Evolutionary conservation across 495 filamentous ascomycete genomes (phyloP), one percentile per base, ranked within the genome.

Genomic region (Collariella sp.): DNA sequence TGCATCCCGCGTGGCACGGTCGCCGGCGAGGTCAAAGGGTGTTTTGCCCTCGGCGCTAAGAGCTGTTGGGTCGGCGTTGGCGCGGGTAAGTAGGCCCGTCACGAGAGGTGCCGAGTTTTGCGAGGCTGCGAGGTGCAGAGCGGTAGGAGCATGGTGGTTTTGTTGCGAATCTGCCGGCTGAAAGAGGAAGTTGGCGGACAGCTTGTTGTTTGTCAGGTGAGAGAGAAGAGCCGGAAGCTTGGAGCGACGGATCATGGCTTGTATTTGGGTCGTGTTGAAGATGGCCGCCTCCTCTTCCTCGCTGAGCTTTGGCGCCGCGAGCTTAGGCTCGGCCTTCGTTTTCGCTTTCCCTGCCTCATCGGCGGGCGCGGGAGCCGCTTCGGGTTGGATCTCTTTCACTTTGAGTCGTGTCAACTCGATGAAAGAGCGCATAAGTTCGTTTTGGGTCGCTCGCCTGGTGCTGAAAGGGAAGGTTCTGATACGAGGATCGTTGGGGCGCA

Each of bases 341-440:
- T 56, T 70, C 47, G 65, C 52, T 57, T 67, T 68, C 9, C 57
- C 23, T 44, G 65, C 44, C 50, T 77, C 65, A 9, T 61, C 7
- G 72, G 72, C 18, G 80, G 72, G 15, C 74, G 74, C 19, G 81
- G 71, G 7, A 75, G 76, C 20, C 68, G 56, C 87, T 77, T 56
- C 85, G 78, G 69, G 69, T 2, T 62, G 57, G 31, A 97, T 77
- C 46, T 84, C 79, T 53, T 80, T 84, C 45, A 95, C 74, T 68
- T 98, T 96, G 10, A 94, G 79, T 1, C 91, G 76, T 0, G 93
- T 98, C 6, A 98, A 75, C 65, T 98, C 94, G 53, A 90, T 84
- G 62, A 96, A 98, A 45, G 83, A 81, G 18, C 90, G 81, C 87
- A 96, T 90, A 1, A 98, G 83, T 68, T 98, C 93, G 33, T 82